Evolutionary conservation across 441 rosid species (phyloP), one percentile per base, ranked within the genome.

Genomic region (Eutrema salsugineum): DNA sequence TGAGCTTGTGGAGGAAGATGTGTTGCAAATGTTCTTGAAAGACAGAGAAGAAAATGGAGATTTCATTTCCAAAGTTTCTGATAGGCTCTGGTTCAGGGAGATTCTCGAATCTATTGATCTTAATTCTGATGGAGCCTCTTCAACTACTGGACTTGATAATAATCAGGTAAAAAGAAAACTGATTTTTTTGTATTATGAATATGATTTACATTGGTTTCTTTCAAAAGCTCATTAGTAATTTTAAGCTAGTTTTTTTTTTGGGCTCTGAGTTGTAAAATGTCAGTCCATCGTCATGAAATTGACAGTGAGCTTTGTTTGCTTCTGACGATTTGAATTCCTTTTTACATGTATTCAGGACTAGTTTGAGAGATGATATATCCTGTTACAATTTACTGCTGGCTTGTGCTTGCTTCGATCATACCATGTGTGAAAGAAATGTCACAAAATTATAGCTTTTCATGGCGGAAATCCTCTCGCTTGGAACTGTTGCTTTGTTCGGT

Each of bases 11-110:
- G 97, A 85, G 78, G 96, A 87, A 39, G 97, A 88, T 75, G 87
- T 90, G 58, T 39, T 91, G 84, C 83, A 76, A 63, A 79, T 81
- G 77, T 91, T 88, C 80, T 80, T 94, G 61, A 83, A 82, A 83
- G 97, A 94, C 68, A 86, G 97, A 76, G 81, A 81, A 77, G 46
- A 82, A 27, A 91, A 83, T 73, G 99, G 97, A 57, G 97, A 94
- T 78, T 83, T 91, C 66, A 78, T 94, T 74, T 90, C 97, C 46
- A 91, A 75, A 83, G 87, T 84, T 75, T 87, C 89, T 67, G 99
- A 91, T 71, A 71, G 75, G 64, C 79, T 94, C 47, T 91, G 91
- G 97, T 82, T 78, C 57, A 76, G 75, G 70, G 86, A 75, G 8
- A 40, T 78, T 47, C 49, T 63, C 11, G 78, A 83, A 22, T 80